Evolutionary conservation across 2,329 filamentous ascomycete genomes (phyloP), one percentile per base, ranked within the genome.

Genomic region (Penicillium sp.): DNA sequence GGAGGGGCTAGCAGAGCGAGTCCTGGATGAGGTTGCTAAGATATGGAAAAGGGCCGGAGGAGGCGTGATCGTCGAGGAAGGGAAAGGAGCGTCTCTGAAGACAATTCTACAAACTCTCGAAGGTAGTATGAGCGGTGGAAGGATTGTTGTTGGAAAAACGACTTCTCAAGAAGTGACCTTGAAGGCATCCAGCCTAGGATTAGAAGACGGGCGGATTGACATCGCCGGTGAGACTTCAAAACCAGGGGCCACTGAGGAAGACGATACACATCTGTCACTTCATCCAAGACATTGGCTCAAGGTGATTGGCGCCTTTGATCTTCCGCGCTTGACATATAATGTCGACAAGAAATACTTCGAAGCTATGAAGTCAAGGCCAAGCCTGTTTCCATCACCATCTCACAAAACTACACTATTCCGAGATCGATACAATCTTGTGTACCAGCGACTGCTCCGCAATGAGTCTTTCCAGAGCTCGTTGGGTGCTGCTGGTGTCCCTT

Each of bases 31-130:
- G 73, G 85, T 92, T 7, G 92, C 94, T 1, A 88, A 89, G 71
- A 84, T 84, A 62, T 99, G 94, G 95, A 97, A 97, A 77, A 90
- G 87, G 62, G 82, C 88, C 56, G 91, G 90, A 69, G 91, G 91
- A 1, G 90, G 90, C 19, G 89, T 96, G 50, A 96, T 99, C 61
- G 89, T 99, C 2, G 91, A 97, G 49, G 93, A 93, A 26, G 81
- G 81, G 8, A 88, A 84, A 65, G 83, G 86, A 36, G 75, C 77
- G 27, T 74, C 72, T 7, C 78, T 99, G 56, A 91, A 89, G 66
- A 83, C 87, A 27, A 95, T 99, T 32, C 76, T 99, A 40, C 91
- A 90, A 73, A 86, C 84, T 0, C 70, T 99, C 13, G 92, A 96
- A 71, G 87, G 89, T 0, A 91, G 88, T 66, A 96, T 97, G 90